A percentile compares a stretch with the other conserved stretches of the same genome.
phyloP scores from a whole-genome alignment of 2,329 filamentous ascomycete species.

The Stachybotrys echinatus region DNA sequence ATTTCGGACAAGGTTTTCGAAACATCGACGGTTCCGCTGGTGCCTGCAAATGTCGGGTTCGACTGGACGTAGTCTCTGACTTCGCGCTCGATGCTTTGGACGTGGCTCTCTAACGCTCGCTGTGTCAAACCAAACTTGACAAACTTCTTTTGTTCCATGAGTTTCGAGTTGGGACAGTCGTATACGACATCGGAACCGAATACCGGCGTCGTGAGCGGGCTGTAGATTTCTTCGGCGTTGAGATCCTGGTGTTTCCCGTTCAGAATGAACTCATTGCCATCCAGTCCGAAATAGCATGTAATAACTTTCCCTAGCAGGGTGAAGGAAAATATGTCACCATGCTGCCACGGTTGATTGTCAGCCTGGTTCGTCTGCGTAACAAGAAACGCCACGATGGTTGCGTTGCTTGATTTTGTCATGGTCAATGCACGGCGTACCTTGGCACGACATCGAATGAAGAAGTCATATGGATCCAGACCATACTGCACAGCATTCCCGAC shows the following conservation, averaged over 20 bases:
- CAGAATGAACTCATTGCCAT: constrained; percentile 51
- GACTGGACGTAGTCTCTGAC: constrained; percentile 58
- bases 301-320: constrained; percentile 44
- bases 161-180: constrained; percentile 76
- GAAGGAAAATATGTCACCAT: constrained; percentile 51
- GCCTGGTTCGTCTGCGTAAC: no score
- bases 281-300: constrained; percentile 42
- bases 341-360: no score
- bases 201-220: constrained; percentile 44
- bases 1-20: constrained; percentile 66
- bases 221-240: constrained; percentile 50
- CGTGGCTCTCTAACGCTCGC: constrained; percentile 59
- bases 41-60: constrained; percentile 51
- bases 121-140: constrained; percentile 67
- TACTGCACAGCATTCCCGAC: constrained; percentile 67
- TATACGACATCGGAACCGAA: constrained; percentile 79
- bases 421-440: constrained; percentile 46
- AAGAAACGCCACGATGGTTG: neutral
- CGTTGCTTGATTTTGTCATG: neutral
- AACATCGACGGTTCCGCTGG: constrained; percentile 58
- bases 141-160: constrained; percentile 88
- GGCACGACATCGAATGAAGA: constrained; percentile 58
- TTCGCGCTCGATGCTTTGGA: constrained; percentile 66
- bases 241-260: constrained; percentile 49
- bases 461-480: constrained; percentile 64